These are phyloP conservation scores for Phytophthora palmivora DNA, from an alignment of 352 stramenopile species.

Conservation along the genomic window DNA sequence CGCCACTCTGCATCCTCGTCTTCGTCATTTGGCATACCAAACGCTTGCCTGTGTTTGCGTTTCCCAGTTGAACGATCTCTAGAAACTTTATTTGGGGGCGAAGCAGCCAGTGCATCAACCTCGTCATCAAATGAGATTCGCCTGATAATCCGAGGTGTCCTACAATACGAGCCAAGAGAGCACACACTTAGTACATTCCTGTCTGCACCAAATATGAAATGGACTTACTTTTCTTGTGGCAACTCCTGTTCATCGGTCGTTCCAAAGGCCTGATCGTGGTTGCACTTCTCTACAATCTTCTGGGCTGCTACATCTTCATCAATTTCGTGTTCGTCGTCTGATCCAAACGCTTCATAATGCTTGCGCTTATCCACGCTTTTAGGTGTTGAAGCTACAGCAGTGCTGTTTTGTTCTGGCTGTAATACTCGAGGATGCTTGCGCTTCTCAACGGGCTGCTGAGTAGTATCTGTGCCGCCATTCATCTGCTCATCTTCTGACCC, in stretches of 20 bases:
- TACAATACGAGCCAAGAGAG: constrained; percentile 15
- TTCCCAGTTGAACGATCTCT: constrained; percentile 26
- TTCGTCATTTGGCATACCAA: constrained; percentile 42
- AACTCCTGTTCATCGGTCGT: constrained; percentile 18
- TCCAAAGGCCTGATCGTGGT: constrained; percentile 28
- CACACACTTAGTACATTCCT: constrained; percentile 16
- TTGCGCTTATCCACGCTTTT: constrained; percentile 42
- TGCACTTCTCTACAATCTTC: constrained; percentile 29
- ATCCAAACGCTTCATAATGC: constrained; percentile 38
- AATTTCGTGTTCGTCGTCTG: constrained; percentile 14
- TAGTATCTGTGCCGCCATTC: constrained; percentile 1
- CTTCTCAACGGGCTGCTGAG: constrained; percentile 9
- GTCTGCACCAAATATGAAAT: background rate
- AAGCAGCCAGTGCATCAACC: constrained; percentile 16
- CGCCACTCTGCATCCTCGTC: constrained; percentile 45
- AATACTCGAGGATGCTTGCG: constrained; percentile 19
- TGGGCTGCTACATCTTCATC: constrained; percentile 16
- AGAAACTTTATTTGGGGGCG: constrained; percentile 16
- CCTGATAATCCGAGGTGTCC: constrained; percentile 41
- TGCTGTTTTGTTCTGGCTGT: background rate
- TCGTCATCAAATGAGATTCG: constrained; percentile 45
- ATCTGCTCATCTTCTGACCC: constrained; percentile 14
- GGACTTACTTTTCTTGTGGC: constrained; percentile 35
- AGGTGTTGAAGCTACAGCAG: background rate
- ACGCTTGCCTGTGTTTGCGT: constrained; percentile 32